These are phyloP conservation scores for Carallia pectinifolia DNA, from an alignment of 345 rosid genomes.

Conservation along the genomic window DNA sequence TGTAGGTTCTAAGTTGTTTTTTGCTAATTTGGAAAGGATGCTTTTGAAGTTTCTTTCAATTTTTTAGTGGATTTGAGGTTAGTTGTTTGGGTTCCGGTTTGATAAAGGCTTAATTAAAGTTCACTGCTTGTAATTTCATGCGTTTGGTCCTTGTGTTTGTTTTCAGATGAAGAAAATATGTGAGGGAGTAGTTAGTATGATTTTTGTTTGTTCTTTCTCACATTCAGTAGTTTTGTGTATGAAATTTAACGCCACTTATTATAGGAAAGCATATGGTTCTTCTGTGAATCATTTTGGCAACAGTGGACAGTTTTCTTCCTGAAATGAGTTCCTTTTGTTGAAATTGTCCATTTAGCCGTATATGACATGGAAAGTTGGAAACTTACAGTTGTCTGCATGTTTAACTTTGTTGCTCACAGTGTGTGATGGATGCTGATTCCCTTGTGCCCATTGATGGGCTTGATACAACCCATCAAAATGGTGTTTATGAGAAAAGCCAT, in stretches of 20 bases:
- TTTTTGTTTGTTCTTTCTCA: no score
- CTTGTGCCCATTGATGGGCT: conserved; percentile 36
- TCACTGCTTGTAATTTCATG: not conserved
- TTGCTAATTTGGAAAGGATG: not conserved
- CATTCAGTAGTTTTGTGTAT: no score
- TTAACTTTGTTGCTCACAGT: conserved; percentile 8
- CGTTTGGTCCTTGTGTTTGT: not conserved
- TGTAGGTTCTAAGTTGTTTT: not conserved
- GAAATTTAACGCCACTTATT: no score
- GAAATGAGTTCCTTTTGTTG: not conserved
- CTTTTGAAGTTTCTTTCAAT: not conserved
- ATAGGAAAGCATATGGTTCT: no score
- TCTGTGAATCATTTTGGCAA: no score
- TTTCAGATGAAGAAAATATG: no score
- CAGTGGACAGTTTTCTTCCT: no score
- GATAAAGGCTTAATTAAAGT: not conserved
- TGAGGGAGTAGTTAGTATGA: no score
- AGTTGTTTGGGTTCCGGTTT: not conserved
- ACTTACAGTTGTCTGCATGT: not conserved
- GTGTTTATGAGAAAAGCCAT: conserved; percentile 37
- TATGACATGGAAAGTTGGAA: no score
- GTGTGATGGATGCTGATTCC: conserved; percentile 56
- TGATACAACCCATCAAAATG: conserved; percentile 54
- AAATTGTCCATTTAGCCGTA: not conserved
- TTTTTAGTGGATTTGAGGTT: not conserved